These are phyloP conservation scores for Aotearoamyces nothofagi DNA, from an alignment of 2,329 filamentous ascomycete genomes.

Conservation along the genomic window DNA sequence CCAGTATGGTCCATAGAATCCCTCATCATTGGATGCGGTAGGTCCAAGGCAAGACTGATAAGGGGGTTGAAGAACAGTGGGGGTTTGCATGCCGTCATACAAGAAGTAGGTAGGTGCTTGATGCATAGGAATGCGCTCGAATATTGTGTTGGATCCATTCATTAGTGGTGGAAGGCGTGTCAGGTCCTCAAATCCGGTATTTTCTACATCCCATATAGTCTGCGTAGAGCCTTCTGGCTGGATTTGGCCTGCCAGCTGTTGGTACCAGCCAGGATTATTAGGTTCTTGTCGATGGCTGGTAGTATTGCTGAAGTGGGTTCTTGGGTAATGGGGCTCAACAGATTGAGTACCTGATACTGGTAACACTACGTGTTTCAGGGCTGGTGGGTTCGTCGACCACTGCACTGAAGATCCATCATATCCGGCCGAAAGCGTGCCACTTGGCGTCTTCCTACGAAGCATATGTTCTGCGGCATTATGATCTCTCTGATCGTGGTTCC, in stretches of 20 bases:
- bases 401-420: constrained; percentile 76
- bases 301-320: too few species aligned
- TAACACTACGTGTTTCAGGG: constrained; percentile 70
- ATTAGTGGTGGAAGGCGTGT: constrained; percentile 11
- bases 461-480: constrained; percentile 48
- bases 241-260: constrained; percentile 12
- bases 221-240: constrained; percentile 11
- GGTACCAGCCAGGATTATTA: constrained; percentile 10
- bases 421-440: constrained; percentile 79
- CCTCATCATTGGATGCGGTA: constrained; percentile 39
- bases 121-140: constrained; percentile 12
- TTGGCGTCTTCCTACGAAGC: constrained; percentile 81
- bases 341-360: constrained; percentile 34
- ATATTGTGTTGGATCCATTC: constrained; percentile 9
- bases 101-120: constrained; percentile 12
- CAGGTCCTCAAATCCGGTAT: constrained; percentile 5
- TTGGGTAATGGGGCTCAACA: too few species aligned
- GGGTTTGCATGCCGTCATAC: constrained; percentile 31
- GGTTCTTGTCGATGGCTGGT: too few species aligned
- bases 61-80: constrained; percentile 42
- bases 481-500: too few species aligned
- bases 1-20: constrained; percentile 46
- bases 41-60: constrained; percentile 41
- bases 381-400: constrained; percentile 56
- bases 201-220: constrained; percentile 1